Base-by-base conservation (phyloP, 2,329 filamentous ascomycete species). In the Escovopsis sp. region DNA sequence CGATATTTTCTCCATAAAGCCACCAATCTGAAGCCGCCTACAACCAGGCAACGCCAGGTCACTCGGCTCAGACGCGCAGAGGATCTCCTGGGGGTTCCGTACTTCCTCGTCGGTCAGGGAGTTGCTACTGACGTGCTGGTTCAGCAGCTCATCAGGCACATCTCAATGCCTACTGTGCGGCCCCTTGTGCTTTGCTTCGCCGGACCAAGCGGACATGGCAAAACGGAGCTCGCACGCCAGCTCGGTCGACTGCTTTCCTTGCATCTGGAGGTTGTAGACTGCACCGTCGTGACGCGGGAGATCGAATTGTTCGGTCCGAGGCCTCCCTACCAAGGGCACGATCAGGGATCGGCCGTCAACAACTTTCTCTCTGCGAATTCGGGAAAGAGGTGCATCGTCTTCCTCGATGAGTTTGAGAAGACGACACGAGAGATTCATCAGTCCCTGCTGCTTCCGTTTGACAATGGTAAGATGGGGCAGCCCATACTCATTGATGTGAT, bases 321-420 rank as follows among this genome's bases (percentile, higher is more conserved):
- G 2, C 40, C 47, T 5, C 58, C 60, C 0, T 68, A 59, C 31
- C 13, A 45, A 0, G 57, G 58, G 0, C 51, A 44, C 5, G 53
- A 62, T n/a, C 34, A 53, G 1, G 67, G 68, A 0, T 59, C 62
- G 1, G 54, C 54, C 1, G 45, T 71, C 13, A 72, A 71, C 47
- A 71, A 70, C 45, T 71, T 69, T 47, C 54, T 72, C 0, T 57
- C 57, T 0, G 42, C 45, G 2, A 56, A 66, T 20, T 48, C 47
- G 6, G 61, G 59, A 2, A 30, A 58, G 39, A 50, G 55, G 14
- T 57, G 56, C 31, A 59, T 72, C 8, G 62, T 72, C 0, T 71
- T 70, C 43, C 47, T 72, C 12, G 68, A 72, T 39, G 68, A 73
- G 39, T 70, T 72, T 36, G 68, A 71, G 33, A 71, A 70, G 49